Base-by-base conservation (phyloP, 345 rosid species). In the Geranium rotundifolium region DNA sequence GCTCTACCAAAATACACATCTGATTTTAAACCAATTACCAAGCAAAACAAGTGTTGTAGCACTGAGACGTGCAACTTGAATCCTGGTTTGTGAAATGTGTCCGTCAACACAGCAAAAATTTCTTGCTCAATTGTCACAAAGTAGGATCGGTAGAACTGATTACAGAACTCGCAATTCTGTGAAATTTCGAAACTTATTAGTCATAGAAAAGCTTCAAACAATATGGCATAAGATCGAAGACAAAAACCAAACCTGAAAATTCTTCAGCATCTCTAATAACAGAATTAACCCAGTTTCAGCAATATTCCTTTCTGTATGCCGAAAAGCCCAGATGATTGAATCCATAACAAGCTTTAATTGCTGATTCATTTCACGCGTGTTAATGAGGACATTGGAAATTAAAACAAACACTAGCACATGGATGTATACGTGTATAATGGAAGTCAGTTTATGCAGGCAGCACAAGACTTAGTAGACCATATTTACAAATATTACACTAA, bases 271-370 rank as follows among this genome's bases (percentile, higher is more conserved):
- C 81, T 85, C 99, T 75, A 95, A 71, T 61, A 95, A 72, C 31
- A 95, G 88, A 75, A 83, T 90, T 58, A 95, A 76, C 77, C 97
- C 99, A 52, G 99, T 90, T 80, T 95, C 97, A 29, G 99, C 99
- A 27, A 95, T 95, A 66, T 95, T 95, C 77, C 99, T 80, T 71
- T 95, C 99, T 9, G 97, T 95, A 82, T 95, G 99, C 75, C 99
- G 90, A 75, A 95, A 95, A 67, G 99, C 99, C 99, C 97, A 90
- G 68, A 95, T 95, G 61, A 95, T 95, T 50, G 97, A 88, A 75
- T 95, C 99, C 96, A 90, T 90, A 46, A 95, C 97, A 62, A 95
- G 88, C 85, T 88, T 95, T 41, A 95, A 72, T 88, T 95, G 99
- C 97, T 87, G 88, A 39, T 50, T 66, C 4, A 18, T 63, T 71